These are phyloP conservation scores for Xylaria grammica DNA, from an alignment of 495 filamentous ascomycete genomes.

Conservation along the genomic window DNA sequence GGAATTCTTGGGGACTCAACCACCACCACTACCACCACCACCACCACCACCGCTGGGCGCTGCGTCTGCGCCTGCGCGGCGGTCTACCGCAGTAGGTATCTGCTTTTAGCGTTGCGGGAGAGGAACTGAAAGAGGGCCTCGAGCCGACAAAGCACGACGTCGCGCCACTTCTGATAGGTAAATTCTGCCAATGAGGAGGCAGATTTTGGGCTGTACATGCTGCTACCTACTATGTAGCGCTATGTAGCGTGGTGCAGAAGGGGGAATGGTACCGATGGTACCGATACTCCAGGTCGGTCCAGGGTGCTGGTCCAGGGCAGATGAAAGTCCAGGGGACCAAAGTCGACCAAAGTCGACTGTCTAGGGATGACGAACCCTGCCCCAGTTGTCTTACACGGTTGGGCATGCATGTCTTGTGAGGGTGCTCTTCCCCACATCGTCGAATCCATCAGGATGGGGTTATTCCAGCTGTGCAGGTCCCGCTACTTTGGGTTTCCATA, in stretches of 20 bases:
- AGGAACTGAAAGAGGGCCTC: constrained; percentile 14
- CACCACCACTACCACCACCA: constrained; percentile 1
- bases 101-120: constrained; percentile 19
- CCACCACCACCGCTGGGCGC: background rate
- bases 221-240: background rate
- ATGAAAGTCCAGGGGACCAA: background rate
- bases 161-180: constrained; percentile 15
- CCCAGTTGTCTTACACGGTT: background rate
- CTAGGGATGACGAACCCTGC: constrained; percentile 17
- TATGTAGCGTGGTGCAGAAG: background rate
- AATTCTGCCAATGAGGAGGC: background rate
- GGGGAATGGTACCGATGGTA: constrained; percentile 11
- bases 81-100: constrained; percentile 10
- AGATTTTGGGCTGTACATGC: too few relatives aligned
- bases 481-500: constrained; percentile 1
- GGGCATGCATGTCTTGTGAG: constrained; percentile 9
- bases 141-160: constrained; percentile 23
- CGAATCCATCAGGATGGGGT: constrained; percentile 15
- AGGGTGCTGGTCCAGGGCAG: background rate
- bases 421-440: constrained; percentile 11
- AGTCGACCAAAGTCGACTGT: background rate
- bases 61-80: constrained; percentile 2
- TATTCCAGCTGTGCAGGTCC: background rate
- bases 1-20: background rate
- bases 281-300: constrained; percentile 1